Evolutionary conservation across 2,329 filamentous ascomycete species (phyloP).

Genomic region (Chalaropsis ovoidea): DNA sequence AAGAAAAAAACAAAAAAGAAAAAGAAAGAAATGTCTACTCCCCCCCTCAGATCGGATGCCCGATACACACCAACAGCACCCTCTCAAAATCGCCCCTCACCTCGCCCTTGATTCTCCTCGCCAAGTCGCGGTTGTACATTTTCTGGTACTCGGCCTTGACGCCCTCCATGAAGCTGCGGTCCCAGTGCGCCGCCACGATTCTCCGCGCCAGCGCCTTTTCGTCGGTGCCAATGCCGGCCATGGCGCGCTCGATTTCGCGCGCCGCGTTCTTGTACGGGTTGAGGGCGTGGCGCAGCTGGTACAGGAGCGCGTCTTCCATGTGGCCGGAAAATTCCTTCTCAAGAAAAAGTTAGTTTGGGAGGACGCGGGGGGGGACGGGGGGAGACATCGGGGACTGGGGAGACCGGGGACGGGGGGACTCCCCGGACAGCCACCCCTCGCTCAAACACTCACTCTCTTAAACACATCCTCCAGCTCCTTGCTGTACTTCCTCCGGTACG

Average conservation of each 20-base stretch:
- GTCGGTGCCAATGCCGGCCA: conserved; percentile 81
- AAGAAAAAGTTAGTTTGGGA: neutral
- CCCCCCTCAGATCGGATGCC: conserved; percentile 32
- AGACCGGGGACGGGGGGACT: too few relatives aligned
- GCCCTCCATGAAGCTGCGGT: conserved; percentile 60
- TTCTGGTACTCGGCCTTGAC: conserved; percentile 70
- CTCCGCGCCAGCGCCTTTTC: conserved; percentile 67
- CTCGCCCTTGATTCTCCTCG: conserved; percentile 64
- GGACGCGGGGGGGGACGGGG: too few relatives aligned
- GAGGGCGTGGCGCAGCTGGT: conserved; percentile 64
- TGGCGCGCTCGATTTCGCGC: conserved; percentile 68
- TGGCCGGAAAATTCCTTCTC: conserved; percentile 72
- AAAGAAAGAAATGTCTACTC: neutral
- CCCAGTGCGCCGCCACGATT: conserved; percentile 78
- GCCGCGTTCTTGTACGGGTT: conserved; percentile 83
- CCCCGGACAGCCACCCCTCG: neutral
- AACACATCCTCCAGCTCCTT: conserved; percentile 62
- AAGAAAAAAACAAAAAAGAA: neutral
- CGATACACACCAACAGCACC: conserved; percentile 61
- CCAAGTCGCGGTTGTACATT: conserved; percentile 57
- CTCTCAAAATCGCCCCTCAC: conserved; percentile 75
- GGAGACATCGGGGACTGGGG: neutral
- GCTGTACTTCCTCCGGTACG: conserved; percentile 64
- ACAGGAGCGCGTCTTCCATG: conserved; percentile 75
- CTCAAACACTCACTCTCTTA: conserved; percentile 44